A percentile compares a stretch with the other conserved stretches of the same genome.
Conservation (phyloP, 208 protist genomes). For the Sergeia podlipaevii region DNA sequence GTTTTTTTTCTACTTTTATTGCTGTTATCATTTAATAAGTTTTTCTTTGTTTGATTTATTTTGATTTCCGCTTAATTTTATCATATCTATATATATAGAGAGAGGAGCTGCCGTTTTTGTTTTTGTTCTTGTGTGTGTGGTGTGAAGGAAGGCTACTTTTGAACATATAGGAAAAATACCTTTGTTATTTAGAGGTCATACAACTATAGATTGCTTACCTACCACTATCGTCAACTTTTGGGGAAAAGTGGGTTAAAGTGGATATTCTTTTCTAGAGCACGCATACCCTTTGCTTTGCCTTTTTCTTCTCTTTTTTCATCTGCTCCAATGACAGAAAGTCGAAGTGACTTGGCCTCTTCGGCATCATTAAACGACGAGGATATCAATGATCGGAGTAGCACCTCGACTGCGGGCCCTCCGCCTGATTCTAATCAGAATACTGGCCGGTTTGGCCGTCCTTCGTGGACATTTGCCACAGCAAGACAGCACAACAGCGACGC, state of each 20-base stretch:
- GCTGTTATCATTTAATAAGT: conserved; percentile 2
- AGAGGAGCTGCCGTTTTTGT: too few species aligned
- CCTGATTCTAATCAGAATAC: conserved; percentile 48
- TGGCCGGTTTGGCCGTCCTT: conserved; percentile 37
- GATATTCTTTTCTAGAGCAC: too few species aligned
- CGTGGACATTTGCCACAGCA: conserved; percentile 29
- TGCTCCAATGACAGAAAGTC: neutral
- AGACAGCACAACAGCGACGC: conserved; percentile 7
- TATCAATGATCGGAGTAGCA: conserved; percentile 52
- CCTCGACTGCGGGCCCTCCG: conserved; percentile 75
- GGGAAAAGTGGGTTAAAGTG: neutral
- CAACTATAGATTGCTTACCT: too few species aligned
- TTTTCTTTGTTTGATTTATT: conserved; percentile 6
- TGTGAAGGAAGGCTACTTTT: too few species aligned
- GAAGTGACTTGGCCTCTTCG: too few species aligned
- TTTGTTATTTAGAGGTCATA: too few species aligned
- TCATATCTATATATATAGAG: too few species aligned
- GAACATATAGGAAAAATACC: too few species aligned
- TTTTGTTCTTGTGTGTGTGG: too few species aligned
- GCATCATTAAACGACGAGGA: conserved; percentile 31
- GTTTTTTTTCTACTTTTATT: conserved; percentile 3
- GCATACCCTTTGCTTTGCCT: neutral
- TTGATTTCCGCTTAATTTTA: too few species aligned
- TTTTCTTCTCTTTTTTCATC: conserved; percentile 1
- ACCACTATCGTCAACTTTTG: too few species aligned